phyloP scores from a whole-genome alignment of 306 rosid species.

The Senna siamea region DNA sequence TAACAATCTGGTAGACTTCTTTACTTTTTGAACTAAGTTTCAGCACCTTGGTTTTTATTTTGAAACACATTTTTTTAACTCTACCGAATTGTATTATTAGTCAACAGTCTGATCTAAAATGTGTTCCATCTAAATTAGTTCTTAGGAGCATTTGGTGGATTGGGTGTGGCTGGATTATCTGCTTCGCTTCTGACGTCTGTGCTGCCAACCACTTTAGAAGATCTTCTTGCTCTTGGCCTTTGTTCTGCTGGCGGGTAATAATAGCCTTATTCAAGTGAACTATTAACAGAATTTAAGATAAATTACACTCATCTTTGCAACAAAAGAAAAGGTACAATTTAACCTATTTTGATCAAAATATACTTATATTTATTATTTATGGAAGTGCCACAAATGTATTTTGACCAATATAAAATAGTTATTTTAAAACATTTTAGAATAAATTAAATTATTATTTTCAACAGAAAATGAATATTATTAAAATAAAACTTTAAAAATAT shows the following conservation, averaged over 20 bases:
- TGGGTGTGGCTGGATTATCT: conserved; percentile 93
- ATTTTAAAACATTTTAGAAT: no score
- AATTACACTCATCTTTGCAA: background rate
- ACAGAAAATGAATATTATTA: no score
- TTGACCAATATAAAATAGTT: no score
- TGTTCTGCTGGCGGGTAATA: conserved; percentile 97
- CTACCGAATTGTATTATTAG: background rate
- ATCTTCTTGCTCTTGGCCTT: conserved; percentile 97
- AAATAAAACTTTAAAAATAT: no score
- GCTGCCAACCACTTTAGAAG: conserved; percentile 82
- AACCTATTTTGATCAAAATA: no score
- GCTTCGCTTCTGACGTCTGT: conserved; percentile 94
- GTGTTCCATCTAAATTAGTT: conserved; percentile 51
- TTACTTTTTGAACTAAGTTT: background rate
- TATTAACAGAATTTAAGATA: background rate
- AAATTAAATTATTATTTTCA: no score
- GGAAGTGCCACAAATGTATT: no score
- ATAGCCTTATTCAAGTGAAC: conserved; percentile 35
- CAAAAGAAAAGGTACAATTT: no score
- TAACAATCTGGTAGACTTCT: conserved; percentile 10
- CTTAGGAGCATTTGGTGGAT: conserved; percentile 82
- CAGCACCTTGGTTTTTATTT: background rate
- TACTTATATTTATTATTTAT: no score
- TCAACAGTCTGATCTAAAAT: conserved; percentile 31
- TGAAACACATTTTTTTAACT: background rate